Percentiles rank a stretch among this genome's conserved stretches.
Conservation (phyloP, 768 basidiomycete species). For the Suillus variegatus region DNA sequence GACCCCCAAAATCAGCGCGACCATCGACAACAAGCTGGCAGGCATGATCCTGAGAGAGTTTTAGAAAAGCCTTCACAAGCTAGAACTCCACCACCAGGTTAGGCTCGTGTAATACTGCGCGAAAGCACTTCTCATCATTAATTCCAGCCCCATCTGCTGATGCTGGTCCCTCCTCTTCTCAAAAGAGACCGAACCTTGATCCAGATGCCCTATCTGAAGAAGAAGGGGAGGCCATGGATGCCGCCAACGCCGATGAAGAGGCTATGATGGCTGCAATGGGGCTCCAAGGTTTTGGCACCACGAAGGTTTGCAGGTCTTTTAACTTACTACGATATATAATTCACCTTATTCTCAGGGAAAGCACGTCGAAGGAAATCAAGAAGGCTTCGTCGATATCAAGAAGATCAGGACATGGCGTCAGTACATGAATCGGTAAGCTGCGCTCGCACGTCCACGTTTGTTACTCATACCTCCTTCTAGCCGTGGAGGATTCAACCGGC, state of each 20-base stretch:
- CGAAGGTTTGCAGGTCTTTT: constrained; percentile 60
- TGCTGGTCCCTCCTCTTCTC: constrained; percentile 8
- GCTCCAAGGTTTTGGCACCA: constrained; percentile 80
- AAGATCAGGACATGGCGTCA: constrained; percentile 93
- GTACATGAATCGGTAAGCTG: constrained; percentile 92
- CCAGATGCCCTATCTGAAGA: constrained; percentile 49
- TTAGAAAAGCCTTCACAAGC: background rate
- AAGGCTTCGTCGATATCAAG: constrained; percentile 65
- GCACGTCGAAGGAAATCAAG: constrained; percentile 81
- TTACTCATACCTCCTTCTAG: constrained; percentile 37
- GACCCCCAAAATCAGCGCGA: constrained; percentile 25
- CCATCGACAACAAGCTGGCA: constrained; percentile 20
- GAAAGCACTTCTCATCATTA: background rate
- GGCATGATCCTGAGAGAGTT: background rate
- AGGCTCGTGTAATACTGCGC: background rate
- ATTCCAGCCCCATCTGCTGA: background rate
- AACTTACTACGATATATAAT: constrained; percentile 1
- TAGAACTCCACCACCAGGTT: constrained; percentile 5
- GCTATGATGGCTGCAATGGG: constrained; percentile 94
- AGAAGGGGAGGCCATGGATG: constrained; percentile 49
- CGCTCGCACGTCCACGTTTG: constrained; percentile 6
- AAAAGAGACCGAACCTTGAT: constrained; percentile 39
- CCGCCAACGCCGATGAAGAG: constrained; percentile 66
- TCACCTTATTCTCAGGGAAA: constrained; percentile 56
- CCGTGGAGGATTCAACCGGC: constrained; percentile 88